Percentiles rank a stretch among this genome's conserved stretches.
Evolutionary conservation across 2,329 filamentous ascomycete genomes (phyloP).

Genomic region (Talaromyces funiculosus): DNA sequence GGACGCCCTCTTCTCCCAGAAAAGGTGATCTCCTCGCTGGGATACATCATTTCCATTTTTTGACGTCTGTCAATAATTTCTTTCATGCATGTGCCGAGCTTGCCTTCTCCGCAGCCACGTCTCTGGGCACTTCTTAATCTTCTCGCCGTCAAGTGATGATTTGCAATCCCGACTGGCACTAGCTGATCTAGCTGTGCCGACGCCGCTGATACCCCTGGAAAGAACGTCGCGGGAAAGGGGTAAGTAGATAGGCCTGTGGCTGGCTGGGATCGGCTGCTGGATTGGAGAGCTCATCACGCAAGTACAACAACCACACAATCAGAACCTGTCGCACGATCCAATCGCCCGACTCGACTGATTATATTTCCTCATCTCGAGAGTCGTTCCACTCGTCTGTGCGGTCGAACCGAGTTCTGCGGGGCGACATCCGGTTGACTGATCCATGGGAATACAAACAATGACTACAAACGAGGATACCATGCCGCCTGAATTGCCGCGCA

Average conservation of each 20-base stretch:
- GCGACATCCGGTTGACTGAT: background rate
- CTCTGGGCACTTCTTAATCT: background rate
- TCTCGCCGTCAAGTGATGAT: slow-evolving; percentile 1
- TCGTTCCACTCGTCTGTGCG: background rate
- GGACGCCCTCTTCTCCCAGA: background rate
- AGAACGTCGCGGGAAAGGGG: slow-evolving; percentile 9
- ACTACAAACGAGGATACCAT: background rate
- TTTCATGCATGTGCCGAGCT: background rate
- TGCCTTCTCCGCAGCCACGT: background rate
- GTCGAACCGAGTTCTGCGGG: background rate
- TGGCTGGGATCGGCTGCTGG: background rate
- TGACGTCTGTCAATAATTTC: background rate
- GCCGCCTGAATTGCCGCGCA: background rate
- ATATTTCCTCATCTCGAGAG: background rate
- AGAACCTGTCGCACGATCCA: slow-evolving; percentile 1
- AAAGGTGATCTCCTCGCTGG: background rate
- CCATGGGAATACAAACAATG: background rate
- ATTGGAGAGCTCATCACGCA: background rate
- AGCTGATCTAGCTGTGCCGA: background rate
- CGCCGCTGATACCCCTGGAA: slow-evolving; percentile 9
- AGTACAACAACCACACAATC: background rate
- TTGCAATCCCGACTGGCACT: background rate
- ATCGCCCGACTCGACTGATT: background rate
- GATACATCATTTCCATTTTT: background rate
- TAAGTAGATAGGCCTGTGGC: background rate